Evolutionary conservation across 2,329 filamentous ascomycete genomes (phyloP), one percentile per base, ranked within the genome.

Genomic region (Cercospora sp.): DNA sequence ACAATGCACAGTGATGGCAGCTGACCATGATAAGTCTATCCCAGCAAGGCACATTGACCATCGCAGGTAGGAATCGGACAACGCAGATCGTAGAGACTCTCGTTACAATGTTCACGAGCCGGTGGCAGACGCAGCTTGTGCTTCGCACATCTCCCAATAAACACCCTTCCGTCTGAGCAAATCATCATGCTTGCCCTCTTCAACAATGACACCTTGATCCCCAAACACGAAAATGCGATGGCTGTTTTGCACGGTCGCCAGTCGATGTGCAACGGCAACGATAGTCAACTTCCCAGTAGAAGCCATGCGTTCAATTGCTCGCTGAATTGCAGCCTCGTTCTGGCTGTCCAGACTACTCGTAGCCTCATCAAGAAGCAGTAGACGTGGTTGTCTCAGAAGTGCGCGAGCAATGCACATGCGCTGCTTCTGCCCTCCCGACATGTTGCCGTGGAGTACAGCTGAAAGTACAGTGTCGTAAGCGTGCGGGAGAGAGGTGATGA

Each of bases 381-480:
- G 60, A 51, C 76, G 78, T 0, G 80, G 80, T 53, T 80, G 79
- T 1, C 80, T 74, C 23, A 82, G 73, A 33, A 82, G 73, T 5
- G 80, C 80, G 39, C 80, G 75, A 3, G 80, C 80, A 39, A 82
- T 81, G 0, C 80, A 78, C 1, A 82, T 68, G 2, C 80, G 75
- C 66, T 82, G 80, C 31, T 78, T 76, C 60, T 82, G 80, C 1
- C 80, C 80, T 39, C 80, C 80, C 16, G 79, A 81, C 8, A 82
- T 70, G 48, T 78, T 76, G 18, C 75, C 78, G 10, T 80, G 80
- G 39, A 77, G 78, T 9, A 76, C 72, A 6, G 80, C 80, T 7
- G 39, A 45, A 67, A 77, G 79, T n/a, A 77, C 75, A 0, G 89
- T 91, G 12, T 89, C 79, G 74, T 91, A 92, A 0, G 89, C 88